A percentile compares a stretch with the other conserved stretches of the same genome.
Evolutionary conservation across 1,284 basidiomycete species (phyloP).

Genomic region (Rhodofomes roseus): DNA sequence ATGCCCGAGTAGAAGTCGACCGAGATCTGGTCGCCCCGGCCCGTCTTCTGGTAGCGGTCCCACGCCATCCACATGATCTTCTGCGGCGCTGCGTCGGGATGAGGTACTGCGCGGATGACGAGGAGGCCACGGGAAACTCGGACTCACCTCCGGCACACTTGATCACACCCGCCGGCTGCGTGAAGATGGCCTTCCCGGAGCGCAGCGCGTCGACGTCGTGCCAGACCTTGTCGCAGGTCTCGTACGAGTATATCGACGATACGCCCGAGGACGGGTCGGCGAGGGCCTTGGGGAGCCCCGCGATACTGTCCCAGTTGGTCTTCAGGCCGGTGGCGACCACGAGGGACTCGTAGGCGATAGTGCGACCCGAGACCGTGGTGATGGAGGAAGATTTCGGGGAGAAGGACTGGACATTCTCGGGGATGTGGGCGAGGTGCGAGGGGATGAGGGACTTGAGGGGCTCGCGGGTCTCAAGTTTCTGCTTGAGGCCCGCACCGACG

Average conservation of each 20-base stretch:
- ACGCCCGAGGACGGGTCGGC: slow-evolving; percentile 78
- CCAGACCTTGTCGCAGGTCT: slow-evolving; percentile 88
- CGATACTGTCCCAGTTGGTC: slow-evolving; percentile 78
- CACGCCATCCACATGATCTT: slow-evolving; percentile 97
- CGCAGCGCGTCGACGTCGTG: slow-evolving; percentile 73
- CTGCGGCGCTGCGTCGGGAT: slow-evolving; percentile 62
- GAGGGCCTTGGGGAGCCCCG: slow-evolving; percentile 79
- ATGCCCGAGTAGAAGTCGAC: slow-evolving; percentile 91
- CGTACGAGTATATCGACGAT: slow-evolving; percentile 90
- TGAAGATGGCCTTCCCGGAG: slow-evolving; percentile 87
- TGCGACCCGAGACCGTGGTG: slow-evolving; percentile 66
- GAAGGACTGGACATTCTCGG: slow-evolving; percentile 75
- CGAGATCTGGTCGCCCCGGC: slow-evolving; percentile 56
- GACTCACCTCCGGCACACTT: slow-evolving; percentile 89
- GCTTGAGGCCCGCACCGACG: slow-evolving; percentile 83
- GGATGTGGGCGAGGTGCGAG: slow-evolving; percentile 68
- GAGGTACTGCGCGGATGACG: neutral
- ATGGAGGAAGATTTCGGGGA: slow-evolving; percentile 75
- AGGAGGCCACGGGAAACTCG: slow-evolving; percentile 12
- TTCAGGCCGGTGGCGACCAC: slow-evolving; percentile 89
- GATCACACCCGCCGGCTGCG: slow-evolving; percentile 91
- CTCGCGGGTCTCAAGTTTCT: slow-evolving; percentile 63
- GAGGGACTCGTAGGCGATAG: slow-evolving; percentile 81
- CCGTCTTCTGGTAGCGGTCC: slow-evolving; percentile 66
- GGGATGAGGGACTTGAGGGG: slow-evolving; percentile 73